phyloP scores from a whole-genome alignment of 805 yeast species.

The Dipodascus albidus region DNA sequence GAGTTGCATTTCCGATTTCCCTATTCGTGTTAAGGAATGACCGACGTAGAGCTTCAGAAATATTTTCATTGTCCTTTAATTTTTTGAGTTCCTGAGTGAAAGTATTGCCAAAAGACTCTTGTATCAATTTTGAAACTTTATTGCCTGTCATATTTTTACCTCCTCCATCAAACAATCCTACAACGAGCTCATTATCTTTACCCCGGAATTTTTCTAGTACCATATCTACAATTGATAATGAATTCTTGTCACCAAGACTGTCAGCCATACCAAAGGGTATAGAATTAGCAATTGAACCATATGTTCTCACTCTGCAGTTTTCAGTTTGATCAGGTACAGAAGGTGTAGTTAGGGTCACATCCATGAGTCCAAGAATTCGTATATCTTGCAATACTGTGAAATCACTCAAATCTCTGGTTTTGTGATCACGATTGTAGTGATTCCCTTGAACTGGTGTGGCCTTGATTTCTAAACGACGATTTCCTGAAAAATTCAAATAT shows the following conservation, averaged over 20 bases:
- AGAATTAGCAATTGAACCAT: slow-evolving; percentile 65
- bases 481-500: slow-evolving; percentile 85
- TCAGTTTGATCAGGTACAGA: slow-evolving; percentile 80
- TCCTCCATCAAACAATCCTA: slow-evolving; percentile 79
- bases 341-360: slow-evolving; percentile 83
- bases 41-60: slow-evolving; percentile 50
- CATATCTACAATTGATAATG: slow-evolving; percentile 67
- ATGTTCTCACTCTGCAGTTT: slow-evolving; percentile 78
- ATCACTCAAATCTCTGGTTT: slow-evolving; percentile 33
- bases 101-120: slow-evolving; percentile 54
- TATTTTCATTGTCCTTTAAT: slow-evolving; percentile 1
- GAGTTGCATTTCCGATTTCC: slow-evolving; percentile 50
- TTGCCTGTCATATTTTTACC: slow-evolving; percentile 27
- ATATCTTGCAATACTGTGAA: slow-evolving; percentile 65
- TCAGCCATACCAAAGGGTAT: slow-evolving; percentile 91
- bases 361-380: slow-evolving; percentile 77
- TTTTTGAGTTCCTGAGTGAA: slow-evolving; percentile 56
- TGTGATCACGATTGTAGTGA: slow-evolving; percentile 8
- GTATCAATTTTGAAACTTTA: slow-evolving; percentile 53
- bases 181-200: slow-evolving; percentile 64
- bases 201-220: slow-evolving; percentile 84
- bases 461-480: slow-evolving; percentile 80
- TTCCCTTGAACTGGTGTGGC: slow-evolving; percentile 35
- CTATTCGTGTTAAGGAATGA: slow-evolving; percentile 72
- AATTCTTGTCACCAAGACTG: slow-evolving; percentile 51